Evolutionary conservation across 2,329 filamentous ascomycete species (phyloP).

Genomic region (Tricladium varicosporioides): DNA sequence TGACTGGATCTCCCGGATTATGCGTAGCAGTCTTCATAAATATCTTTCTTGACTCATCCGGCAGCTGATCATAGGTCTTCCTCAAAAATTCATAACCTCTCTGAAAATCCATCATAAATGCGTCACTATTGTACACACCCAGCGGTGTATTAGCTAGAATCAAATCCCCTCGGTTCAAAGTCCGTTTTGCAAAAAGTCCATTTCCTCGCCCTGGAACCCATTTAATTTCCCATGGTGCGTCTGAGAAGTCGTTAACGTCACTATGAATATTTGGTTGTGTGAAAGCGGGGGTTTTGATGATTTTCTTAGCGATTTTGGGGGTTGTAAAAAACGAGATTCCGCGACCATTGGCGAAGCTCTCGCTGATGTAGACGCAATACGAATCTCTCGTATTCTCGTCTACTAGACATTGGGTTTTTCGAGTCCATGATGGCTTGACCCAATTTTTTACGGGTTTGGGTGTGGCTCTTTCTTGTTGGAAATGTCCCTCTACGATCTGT

Average conservation of each 20-base stretch:
- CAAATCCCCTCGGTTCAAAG: constrained; percentile 26
- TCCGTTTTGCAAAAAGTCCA: constrained; percentile 28
- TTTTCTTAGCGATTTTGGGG: constrained; percentile 19
- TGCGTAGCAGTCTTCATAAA: constrained; percentile 23
- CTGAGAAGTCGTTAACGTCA: constrained; percentile 20
- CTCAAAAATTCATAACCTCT: constrained; percentile 25
- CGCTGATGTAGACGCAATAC: constrained; percentile 30
- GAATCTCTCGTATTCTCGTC: constrained; percentile 16
- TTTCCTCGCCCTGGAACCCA: constrained; percentile 27
- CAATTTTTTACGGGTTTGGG: constrained; percentile 1
- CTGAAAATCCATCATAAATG: constrained; percentile 23
- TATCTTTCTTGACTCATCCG: constrained; percentile 17
- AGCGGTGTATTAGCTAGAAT: constrained; percentile 27
- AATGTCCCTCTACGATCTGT: not conserved
- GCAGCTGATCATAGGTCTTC: constrained; percentile 26
- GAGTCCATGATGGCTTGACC: constrained; percentile 21
- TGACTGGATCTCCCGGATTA: constrained; percentile 23
- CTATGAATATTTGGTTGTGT: constrained; percentile 13
- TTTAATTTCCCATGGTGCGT: constrained; percentile 26
- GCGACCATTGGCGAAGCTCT: constrained; percentile 25
- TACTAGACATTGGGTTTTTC: constrained; percentile 21
- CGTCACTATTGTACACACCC: constrained; percentile 27
- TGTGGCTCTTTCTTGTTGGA: not conserved
- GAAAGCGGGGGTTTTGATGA: constrained; percentile 24
- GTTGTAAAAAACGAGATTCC: constrained; percentile 31